Base-by-base conservation (phyloP, 2,329 filamentous ascomycete species). In the Aotearoamyces nothofagi region DNA sequence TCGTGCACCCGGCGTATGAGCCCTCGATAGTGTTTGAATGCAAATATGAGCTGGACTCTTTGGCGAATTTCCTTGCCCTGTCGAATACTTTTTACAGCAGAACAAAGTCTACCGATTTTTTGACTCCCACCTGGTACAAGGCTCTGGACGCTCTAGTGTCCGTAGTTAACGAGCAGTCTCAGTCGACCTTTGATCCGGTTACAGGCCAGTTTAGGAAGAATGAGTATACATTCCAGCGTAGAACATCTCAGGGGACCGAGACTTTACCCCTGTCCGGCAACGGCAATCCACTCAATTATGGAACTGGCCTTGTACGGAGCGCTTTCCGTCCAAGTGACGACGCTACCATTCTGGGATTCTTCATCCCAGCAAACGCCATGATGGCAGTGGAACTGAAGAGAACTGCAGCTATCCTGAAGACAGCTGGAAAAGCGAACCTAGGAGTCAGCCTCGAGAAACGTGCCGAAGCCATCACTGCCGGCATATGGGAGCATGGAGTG, bases 1-100 rank as follows among this genome's bases (percentile, higher is more conserved):
- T 50, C 6, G 90, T 98, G 0, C 83, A 93, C 43, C 90, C 90
- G 1, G 62, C 64, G 1, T 96, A 92, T 48, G 84, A 96, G 46
- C 78, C 78, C 0, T 69, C 64, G 0, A 69, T 75, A 27, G 90
- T 98, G 3, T 98, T 94, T 40, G 90, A 98, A 55, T 98, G 90
- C 69, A 98, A 98, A 56, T 98, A 96, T 54, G 90, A 98, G 58
- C 72, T 98, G 13, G 90, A 98, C 55, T 94, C 86, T 6, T 63
- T 98, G 1, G 90, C 86, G 0, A 78, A 92, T 47, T 98, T 98
- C 51, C 65, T 98, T 5, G 73, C 79, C 0, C 58, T 98, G 2
- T 70, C 66, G 11, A 94, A 93, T 44, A 75, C 93, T 42, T 96
- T 92, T 54, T 66, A 90, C 55, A 70, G 78, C 22, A 67, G 81